Conservation (phyloP, 192 early-diverging fungal genomes). For the Funneliformis geosporum region DNA sequence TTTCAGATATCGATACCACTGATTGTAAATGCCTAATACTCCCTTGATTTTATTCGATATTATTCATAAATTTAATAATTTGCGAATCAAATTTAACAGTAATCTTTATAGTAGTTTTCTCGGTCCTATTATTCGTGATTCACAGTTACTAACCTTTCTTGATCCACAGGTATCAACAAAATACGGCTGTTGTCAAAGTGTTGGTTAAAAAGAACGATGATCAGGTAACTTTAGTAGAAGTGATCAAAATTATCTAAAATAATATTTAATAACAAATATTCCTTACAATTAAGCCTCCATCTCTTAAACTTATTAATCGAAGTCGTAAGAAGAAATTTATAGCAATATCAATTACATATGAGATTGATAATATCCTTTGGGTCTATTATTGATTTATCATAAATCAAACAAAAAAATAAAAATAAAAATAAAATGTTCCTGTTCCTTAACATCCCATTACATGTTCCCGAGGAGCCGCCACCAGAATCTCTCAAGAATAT, state of each 20-base stretch:
- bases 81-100: no score
- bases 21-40: no score
- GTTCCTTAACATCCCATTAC: background rate
- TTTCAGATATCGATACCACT: no score
- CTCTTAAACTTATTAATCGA: slow-evolving; percentile 37
- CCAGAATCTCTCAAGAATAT: slow-evolving; percentile 27
- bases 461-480: slow-evolving; percentile 36
- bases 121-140: no score
- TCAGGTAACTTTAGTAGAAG: slow-evolving; percentile 33
- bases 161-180: slow-evolving; percentile 51
- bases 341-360: slow-evolving; percentile 27
- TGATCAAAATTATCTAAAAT: background rate
- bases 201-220: slow-evolving; percentile 45
- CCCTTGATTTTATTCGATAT: no score
- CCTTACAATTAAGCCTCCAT: slow-evolving; percentile 6
- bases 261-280: background rate
- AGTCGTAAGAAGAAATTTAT: slow-evolving; percentile 17
- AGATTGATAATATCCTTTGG: slow-evolving; percentile 37
- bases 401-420: no score
- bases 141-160: slow-evolving; percentile 12
- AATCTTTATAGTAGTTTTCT: no score
- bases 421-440: background rate
- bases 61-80: no score
- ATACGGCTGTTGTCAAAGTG: slow-evolving; percentile 52
- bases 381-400: background rate